Base-by-base conservation (phyloP, 2,329 filamentous ascomycete species). In the Ophiostoma sp. region DNA sequence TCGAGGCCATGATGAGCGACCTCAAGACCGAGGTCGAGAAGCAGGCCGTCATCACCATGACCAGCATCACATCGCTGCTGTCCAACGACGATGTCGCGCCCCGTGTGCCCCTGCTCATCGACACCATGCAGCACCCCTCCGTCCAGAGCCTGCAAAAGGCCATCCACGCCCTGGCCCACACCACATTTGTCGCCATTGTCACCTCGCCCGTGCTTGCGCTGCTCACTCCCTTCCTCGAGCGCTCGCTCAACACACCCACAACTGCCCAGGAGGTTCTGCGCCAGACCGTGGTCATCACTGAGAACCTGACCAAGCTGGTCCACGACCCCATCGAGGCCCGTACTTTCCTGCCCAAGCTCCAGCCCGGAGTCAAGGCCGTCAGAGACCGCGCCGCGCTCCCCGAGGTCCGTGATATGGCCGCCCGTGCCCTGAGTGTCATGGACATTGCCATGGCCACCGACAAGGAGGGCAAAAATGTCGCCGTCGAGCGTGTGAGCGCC, bases 241-340 rank as follows among this genome's bases (percentile, higher is more conserved):
- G 95, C 74, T 92, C 93, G 18, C 85, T 99, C 71, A 97, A 97
- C 82, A 94, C 89, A 70, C 95, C 94, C 8, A 87, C 87, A 16
- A 99, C 95, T 4, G 85, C 91, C 3, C 95, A 99, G 78, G 95
- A 99, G 80, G 93, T 98, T 36, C 84, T 97, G 68, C 90, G 95
- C 71, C 94, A 97, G 81, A 97, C 95, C 2, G 93, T 96, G 42
- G 93, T 99, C 67, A 96, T 99, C 66, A 91, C 95, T 27, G 95
- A 99, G 81, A 99, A 99, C 81, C 83, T 99, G 81, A 99, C 95
- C 70, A 98, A 97, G 82, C 87, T 99, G 44, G 95, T 99, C 41
- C 95, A 99, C 79, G 93, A 89, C 77, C 95, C 95, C 14, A 87
- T 97, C 70, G 95, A 99, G 82, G 95, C 95, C 45, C 87, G 95